phyloP scores from a whole-genome alignment of 345 rosid genomes.

The Citrus trifoliata region DNA sequence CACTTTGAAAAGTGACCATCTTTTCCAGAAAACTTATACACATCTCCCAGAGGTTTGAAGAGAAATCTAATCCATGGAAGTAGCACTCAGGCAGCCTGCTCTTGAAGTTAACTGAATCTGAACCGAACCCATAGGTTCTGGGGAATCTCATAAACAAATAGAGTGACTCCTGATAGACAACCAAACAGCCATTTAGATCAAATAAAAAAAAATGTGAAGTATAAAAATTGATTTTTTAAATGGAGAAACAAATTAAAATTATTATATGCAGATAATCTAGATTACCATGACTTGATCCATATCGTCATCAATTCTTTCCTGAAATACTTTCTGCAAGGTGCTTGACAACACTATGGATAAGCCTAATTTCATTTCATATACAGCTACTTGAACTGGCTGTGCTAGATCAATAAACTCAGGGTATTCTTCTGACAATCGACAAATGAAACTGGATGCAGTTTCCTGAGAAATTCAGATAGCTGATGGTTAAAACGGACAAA shows the following conservation, averaged over 20 bases:
- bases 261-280: slow-evolving; percentile 1
- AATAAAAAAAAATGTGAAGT: neutral
- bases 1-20: slow-evolving; percentile 47
- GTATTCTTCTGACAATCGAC: slow-evolving; percentile 60
- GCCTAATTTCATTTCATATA: slow-evolving; percentile 89
- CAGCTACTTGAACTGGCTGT: slow-evolving; percentile 91
- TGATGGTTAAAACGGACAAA: slow-evolving; percentile 1
- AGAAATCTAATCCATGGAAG: slow-evolving; percentile 33
- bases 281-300: slow-evolving; percentile 61
- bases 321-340: slow-evolving; percentile 37
- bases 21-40: slow-evolving; percentile 62
- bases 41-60: slow-evolving; percentile 36
- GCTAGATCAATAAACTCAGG: slow-evolving; percentile 62
- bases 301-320: slow-evolving; percentile 40
- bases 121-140: slow-evolving; percentile 32
- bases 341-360: slow-evolving; percentile 59
- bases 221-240: slow-evolving; percentile 5
- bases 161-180: slow-evolving; percentile 57
- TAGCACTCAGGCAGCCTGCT: slow-evolving; percentile 32
- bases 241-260: neutral
- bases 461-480: slow-evolving; percentile 48
- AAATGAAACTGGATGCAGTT: slow-evolving; percentile 62
- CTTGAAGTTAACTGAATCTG: slow-evolving; percentile 24
- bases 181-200: slow-evolving; percentile 16
- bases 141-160: slow-evolving; percentile 84